Base-by-base conservation (phyloP, 1,284 basidiomycete species). In the Flammula alnicola region DNA sequence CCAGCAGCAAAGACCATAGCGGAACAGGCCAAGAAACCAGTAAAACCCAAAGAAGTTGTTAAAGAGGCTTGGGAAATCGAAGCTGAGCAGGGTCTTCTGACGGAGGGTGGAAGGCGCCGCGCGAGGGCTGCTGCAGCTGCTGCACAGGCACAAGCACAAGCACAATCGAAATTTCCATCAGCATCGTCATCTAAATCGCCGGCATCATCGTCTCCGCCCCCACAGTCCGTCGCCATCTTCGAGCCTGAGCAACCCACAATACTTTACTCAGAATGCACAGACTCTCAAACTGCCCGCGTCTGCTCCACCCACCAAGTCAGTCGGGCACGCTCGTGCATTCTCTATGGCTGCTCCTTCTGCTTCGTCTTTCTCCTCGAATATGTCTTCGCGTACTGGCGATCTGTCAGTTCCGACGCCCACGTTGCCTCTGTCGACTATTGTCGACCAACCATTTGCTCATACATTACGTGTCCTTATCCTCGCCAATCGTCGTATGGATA, bases 61-160 rank as follows among this genome's bases (percentile, higher is more conserved):
- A 89, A 86, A 60, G 88, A 90, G 59, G 63, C 74, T 23, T 91
- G 88, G 88, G 88, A 91, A 59, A 77, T 88, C 22, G 88, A 90
- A 55, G 86, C 84, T 1, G 86, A 90, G 57, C 81, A 81, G 54
- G 86, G 86, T 0, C 61, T 90, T 35, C 63, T 85, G 32, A 88
- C 86, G 4, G 87, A 88, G 52, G 87, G 85, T 12, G 86, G 83
- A 9, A 78, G 77, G 48, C 70, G 87, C 39, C 78, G 84, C 33
- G 83, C 84, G 11, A 72, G 86, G 51, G 83, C 82, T 1, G 71
- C 68, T 1, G 78, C 76, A n/a, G 73, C 74, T 19, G 70, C 71
- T 9, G 65, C 67, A 4, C 52, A 57, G 19, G 52, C 59, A 0
- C 47, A 60, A 30, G 27, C 40, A 22, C 19, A 26, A 35, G 14